Base-by-base conservation (phyloP, 2,329 filamentous ascomycete genomes). In the Daldinia sp. region DNA sequence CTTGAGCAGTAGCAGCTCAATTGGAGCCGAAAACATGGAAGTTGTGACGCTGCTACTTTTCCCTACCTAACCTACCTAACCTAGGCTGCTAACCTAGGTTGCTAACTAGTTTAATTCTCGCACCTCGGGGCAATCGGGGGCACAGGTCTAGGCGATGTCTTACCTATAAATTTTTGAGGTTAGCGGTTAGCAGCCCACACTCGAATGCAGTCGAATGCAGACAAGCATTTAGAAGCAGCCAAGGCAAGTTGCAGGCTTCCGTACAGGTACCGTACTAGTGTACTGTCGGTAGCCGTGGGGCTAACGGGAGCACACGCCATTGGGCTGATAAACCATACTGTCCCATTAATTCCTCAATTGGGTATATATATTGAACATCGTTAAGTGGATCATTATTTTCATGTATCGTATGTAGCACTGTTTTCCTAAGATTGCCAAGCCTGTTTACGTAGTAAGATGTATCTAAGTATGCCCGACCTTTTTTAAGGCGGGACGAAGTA, bases 301-400 rank as follows among this genome's bases (percentile, higher is more conserved):
- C 47, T 54, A 17, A 27, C 69, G 67, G 69, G 58, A 71, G 37
- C 51, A 45, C 34, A 68, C 69, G 68, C 69, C 43, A 72, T 69
- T 72, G 67, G 71, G 10, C 11, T 37, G 48, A 5, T 37, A 7
- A 3, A 5, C 4, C 6, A 4, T 3, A 2, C 1, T 49, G 29
- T n/a, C 32, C 65, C 65, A 67, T 53, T 58, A 63, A 61, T 63
- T 49, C 35, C 67, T 63, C 15, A 69, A 63, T 29, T 41, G n/a
- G 48, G 64, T 32, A 39, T 53, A 13, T 19, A 62, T 41, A 25
- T 39, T 51, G 58, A 49, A 56, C 65, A 64, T 70, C 65, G 67
- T 69, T 66, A 61, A 60, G 57, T 66, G 61, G 61, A 45, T 48
- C 52, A 57, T 69, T 60, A 62, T 51, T 32, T 32, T 32, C 29